Evolutionary conservation across 495 filamentous ascomycete species (phyloP), one percentile per base, ranked within the genome.

Genomic region (Entonaema liquescens): DNA sequence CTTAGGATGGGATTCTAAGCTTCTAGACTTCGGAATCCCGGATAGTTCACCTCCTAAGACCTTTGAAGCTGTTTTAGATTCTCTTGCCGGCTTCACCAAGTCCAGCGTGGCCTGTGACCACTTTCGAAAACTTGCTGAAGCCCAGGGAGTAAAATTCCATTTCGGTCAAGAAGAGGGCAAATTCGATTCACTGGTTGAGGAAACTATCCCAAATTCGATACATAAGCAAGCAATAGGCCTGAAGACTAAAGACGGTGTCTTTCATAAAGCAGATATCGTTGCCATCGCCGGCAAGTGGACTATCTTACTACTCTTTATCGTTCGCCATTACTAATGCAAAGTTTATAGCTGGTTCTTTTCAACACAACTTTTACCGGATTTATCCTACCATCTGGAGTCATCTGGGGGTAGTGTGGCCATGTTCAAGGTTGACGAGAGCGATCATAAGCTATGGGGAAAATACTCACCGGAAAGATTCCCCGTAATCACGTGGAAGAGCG

Each of bases 41-140:
- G 21, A 52, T 4, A 21, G 9, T 5, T 25, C n/a, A 3, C n/a
- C 15, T 11, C 8, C 15, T 3, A 52, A 11, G 47, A 21, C 47
- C n/a, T 52, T 21, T 52, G 47, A 52, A 52, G 47, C 47, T 19
- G 47, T 52, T 3, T 21, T 52, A 11, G 47, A 52, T n/a, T 52
- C 47, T 11, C 47, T 52, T 26, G 47, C 47, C 4, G 47, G 47
- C 4, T 52, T 17, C 21, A 25, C 21, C 3, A 19, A 52, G 21
- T 52, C 2, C 21, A 52, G 47, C 21, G 47, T 2, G n/a, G 21
- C n/a, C 5, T 52, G 47, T 21, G 47, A 2, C 2, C n/a, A 21
- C 21, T 52, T 21, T 52, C 47, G 12, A 52, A 19, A 52, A n/a
- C 15, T 25, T 11, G 47, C 47, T n/a, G n/a, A 11, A 26, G 9